Conservation (phyloP, 768 basidiomycete species). For the Lactarius indigo region DNA sequence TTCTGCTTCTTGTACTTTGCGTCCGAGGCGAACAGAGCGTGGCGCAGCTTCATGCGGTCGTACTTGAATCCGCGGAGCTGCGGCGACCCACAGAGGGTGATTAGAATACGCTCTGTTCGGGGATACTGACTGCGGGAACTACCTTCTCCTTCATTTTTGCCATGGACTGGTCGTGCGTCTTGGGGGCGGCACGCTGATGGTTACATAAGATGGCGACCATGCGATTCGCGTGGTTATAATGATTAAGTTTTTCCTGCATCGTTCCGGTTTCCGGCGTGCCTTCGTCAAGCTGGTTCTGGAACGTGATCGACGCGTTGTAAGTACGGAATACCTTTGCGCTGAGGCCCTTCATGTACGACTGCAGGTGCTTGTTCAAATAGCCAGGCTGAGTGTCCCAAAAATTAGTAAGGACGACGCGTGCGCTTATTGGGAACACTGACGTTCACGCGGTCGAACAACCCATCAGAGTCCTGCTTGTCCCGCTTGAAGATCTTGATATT, state of each 20-base stretch:
- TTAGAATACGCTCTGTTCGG: not conserved
- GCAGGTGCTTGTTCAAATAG: conserved; percentile 87
- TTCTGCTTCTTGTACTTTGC: conserved; percentile 78
- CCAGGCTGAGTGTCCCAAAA: conserved; percentile 53
- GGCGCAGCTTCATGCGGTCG: conserved; percentile 94
- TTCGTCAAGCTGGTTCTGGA: conserved; percentile 85
- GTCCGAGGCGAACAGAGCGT: conserved; percentile 76
- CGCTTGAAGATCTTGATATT: conserved; percentile 97
- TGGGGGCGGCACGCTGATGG: conserved; percentile 93
- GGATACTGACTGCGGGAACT: conserved; percentile 27
- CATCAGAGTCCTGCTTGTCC: conserved; percentile 82
- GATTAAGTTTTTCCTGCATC: conserved; percentile 93
- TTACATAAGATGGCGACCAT: conserved; percentile 98
- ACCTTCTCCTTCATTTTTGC: conserved; percentile 92
- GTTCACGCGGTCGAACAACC: conserved; percentile 91
- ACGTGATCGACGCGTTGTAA: conserved; percentile 95
- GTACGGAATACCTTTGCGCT: conserved; percentile 99
- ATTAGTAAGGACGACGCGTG: not conserved
- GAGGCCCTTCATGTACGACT: conserved; percentile 92
- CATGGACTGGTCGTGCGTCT: conserved; percentile 92
- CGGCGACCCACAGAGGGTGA: not conserved
- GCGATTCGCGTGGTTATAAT: conserved; percentile 96
- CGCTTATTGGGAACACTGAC: conserved; percentile 45
- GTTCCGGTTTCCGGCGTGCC: conserved; percentile 65
- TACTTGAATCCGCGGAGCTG: conserved; percentile 90